These are phyloP conservation scores for Fusarium chlamydosporum DNA, from an alignment of 2,329 filamentous ascomycete genomes.

Conservation along the genomic window DNA sequence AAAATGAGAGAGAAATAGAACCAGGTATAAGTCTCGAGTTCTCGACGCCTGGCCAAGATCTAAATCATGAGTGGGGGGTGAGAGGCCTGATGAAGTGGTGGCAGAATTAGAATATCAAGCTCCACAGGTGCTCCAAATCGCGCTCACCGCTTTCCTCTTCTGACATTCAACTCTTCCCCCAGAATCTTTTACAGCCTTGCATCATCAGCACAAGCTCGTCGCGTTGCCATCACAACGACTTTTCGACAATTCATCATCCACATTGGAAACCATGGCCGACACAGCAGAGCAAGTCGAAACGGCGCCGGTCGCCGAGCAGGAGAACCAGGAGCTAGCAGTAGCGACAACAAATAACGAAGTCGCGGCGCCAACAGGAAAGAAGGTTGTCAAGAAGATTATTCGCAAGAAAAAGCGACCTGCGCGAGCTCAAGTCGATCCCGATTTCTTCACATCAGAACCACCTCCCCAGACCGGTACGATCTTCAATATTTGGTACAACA, in stretches of 20 bases:
- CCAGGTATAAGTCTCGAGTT: slow-evolving; percentile 31
- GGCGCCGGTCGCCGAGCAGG: slow-evolving; percentile 49
- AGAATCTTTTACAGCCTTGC: slow-evolving; percentile 51
- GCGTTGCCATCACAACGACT: slow-evolving; percentile 44
- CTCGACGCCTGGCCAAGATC: slow-evolving; percentile 34
- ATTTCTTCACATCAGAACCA: slow-evolving; percentile 84
- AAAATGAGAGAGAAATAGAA: slow-evolving; percentile 22
- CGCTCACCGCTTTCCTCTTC: slow-evolving; percentile 52
- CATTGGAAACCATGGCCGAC: slow-evolving; percentile 52
- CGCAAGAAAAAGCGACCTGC: slow-evolving; percentile 92
- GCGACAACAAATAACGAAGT: slow-evolving; percentile 60
- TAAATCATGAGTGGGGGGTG: slow-evolving; percentile 51
- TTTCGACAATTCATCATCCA: slow-evolving; percentile 19
- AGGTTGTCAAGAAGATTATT: slow-evolving; percentile 85
- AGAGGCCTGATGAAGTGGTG: slow-evolving; percentile 48
- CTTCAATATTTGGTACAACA: slow-evolving; percentile 98
- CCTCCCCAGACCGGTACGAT: slow-evolving; percentile 94
- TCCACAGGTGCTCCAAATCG: slow-evolving; percentile 38
- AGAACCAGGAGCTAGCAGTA: slow-evolving; percentile 54
- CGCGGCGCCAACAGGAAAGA: slow-evolving; percentile 68
- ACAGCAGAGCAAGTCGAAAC: slow-evolving; percentile 48
- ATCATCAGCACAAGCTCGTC: slow-evolving; percentile 44
- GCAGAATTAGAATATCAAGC: slow-evolving; percentile 44
- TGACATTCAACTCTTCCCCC: slow-evolving; percentile 25
- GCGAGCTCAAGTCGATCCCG: slow-evolving; percentile 89